Evolutionary conservation across 192 early-diverging fungal species (phyloP).

Genomic region (Kappamyces sp.): DNA sequence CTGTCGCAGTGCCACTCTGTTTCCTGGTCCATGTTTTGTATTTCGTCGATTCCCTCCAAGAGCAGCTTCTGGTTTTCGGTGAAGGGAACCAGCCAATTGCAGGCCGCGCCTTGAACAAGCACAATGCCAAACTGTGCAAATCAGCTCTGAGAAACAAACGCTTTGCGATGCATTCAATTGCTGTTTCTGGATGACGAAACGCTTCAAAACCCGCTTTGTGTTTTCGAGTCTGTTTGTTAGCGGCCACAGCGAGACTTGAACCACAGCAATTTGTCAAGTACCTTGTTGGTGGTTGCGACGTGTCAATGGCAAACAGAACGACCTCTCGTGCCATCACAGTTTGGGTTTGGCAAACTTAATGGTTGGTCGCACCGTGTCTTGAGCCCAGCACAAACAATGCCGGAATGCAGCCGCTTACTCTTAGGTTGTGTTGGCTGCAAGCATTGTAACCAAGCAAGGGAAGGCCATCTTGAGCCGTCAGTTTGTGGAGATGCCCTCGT

Average conservation of each 20-base stretch:
- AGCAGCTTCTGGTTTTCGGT: background rate
- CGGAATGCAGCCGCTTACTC: background rate
- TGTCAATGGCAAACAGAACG: conserved; percentile 1
- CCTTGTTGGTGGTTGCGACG: background rate
- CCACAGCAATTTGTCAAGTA: background rate
- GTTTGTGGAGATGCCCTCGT: conserved; percentile 94
- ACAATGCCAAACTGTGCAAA: conserved; percentile 23
- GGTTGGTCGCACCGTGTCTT: conserved; percentile 10
- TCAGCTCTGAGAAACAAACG: background rate
- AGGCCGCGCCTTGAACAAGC: conserved; percentile 13
- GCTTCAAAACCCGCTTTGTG: conserved; percentile 20
- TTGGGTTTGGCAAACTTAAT: background rate
- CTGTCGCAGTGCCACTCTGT: conserved; percentile 10
- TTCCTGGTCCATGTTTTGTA: conserved; percentile 5
- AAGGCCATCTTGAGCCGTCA: conserved; percentile 85
- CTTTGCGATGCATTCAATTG: background rate
- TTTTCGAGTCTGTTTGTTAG: conserved; percentile 9
- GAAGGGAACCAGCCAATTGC: conserved; percentile 12
- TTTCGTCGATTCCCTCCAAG: conserved; percentile 14
- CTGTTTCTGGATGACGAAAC: conserved; percentile 19
- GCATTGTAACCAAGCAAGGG: background rate
- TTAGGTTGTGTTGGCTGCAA: conserved; percentile 26
- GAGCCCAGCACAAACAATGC: background rate
- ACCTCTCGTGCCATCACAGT: background rate
- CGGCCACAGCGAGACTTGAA: background rate